Conservation (phyloP, 345 rosid species). For the Populus alba region DNA sequence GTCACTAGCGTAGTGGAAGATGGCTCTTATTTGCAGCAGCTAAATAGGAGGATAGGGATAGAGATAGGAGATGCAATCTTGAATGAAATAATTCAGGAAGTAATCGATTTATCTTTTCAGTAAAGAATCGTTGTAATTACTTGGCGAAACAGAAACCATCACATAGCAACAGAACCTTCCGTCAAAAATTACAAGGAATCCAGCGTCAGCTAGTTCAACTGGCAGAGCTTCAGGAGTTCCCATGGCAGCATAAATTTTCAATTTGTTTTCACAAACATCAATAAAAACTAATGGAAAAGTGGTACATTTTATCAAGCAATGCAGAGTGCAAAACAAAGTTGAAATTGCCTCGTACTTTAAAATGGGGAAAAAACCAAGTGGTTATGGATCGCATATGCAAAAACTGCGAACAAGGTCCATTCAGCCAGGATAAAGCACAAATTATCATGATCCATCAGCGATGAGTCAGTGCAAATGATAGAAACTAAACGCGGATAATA, state of each 20-base stretch:
- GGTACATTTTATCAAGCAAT: neutral
- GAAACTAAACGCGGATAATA: neutral
- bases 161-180: neutral
- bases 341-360: neutral
- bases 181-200: neutral
- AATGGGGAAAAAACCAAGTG: too few species aligned
- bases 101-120: conserved; percentile 2
- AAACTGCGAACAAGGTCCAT: neutral
- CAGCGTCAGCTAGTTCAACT: neutral
- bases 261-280: neutral
- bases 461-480: neutral
- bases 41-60: conserved; percentile 20
- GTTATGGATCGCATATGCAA: neutral
- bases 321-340: neutral
- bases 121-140: neutral
- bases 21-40: conserved; percentile 16
- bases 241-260: neutral
- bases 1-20: conserved; percentile 17
- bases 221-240: neutral
- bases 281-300: neutral
- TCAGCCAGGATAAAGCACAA: neutral
- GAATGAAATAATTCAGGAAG: conserved; percentile 22
- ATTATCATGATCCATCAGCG: neutral
- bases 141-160: neutral
- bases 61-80: conserved; percentile 32